Conservation (phyloP, 495 filamentous ascomycete species). For the Hypoxylon lienhwacheense region DNA sequence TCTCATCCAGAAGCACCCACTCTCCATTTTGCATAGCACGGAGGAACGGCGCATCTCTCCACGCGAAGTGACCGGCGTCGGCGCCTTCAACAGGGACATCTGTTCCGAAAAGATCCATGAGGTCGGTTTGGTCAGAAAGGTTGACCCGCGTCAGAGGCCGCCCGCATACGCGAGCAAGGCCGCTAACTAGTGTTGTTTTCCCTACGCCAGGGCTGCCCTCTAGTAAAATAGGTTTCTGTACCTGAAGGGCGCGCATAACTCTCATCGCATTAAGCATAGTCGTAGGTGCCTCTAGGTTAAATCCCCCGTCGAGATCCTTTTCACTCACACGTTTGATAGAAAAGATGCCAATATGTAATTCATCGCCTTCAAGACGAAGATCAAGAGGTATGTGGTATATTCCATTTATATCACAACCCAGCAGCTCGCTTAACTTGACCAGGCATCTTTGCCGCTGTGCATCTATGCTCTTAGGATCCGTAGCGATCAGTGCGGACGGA, state of each 20-base stretch:
- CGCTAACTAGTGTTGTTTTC: conserved; percentile 90
- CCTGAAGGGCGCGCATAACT: conserved; percentile 85
- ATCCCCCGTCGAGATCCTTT: conserved; percentile 58
- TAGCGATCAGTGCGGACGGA: conserved; percentile 78
- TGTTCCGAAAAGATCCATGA: conserved; percentile 96
- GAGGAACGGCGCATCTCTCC: conserved; percentile 94
- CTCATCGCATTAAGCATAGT: conserved; percentile 87
- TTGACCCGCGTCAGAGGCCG: conserved; percentile 89
- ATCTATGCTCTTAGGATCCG: conserved; percentile 58
- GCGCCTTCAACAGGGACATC: conserved; percentile 93
- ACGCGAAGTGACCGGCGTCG: conserved; percentile 82
- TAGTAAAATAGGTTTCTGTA: conserved; percentile 85
- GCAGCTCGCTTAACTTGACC: conserved; percentile 66
- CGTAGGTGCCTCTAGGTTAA: conserved; percentile 84
- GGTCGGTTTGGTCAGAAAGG: conserved; percentile 93
- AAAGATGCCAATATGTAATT: conserved; percentile 73
- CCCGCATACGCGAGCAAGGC: conserved; percentile 75
- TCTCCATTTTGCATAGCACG: conserved; percentile 93
- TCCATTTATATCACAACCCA: conserved; percentile 60
- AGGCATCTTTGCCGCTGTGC: conserved; percentile 71
- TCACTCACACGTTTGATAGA: conserved; percentile 55
- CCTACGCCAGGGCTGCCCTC: conserved; percentile 97
- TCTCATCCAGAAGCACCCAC: conserved; percentile 97
- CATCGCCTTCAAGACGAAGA: conserved; percentile 47
- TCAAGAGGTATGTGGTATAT: conserved; percentile 62